These are phyloP conservation scores for Harrya chromipes DNA, from an alignment of 768 basidiomycete genomes.

Conservation along the genomic window DNA sequence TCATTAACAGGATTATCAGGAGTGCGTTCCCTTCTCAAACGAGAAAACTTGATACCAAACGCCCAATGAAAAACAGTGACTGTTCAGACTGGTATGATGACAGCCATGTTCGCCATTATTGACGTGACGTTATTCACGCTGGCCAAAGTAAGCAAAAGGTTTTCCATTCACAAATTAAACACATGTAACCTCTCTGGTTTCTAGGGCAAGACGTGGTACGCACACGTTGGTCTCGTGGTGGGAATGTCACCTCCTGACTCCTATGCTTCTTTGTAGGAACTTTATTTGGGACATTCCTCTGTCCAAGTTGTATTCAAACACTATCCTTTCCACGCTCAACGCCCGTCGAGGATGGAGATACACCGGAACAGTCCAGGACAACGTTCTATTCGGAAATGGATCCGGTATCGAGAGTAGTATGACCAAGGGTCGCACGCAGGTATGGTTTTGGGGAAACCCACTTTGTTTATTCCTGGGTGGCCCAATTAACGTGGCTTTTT, in stretches of 20 bases:
- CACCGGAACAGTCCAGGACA: not conserved
- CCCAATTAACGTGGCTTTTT: too few relatives aligned
- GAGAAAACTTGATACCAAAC: too few relatives aligned
- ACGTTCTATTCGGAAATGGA: constrained; percentile 5
- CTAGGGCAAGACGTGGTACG: constrained; percentile 10
- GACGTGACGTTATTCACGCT: constrained; percentile 24
- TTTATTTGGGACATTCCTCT: constrained; percentile 24
- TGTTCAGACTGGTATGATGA: constrained; percentile 14
- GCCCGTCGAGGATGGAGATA: constrained; percentile 15
- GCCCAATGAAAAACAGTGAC: too few relatives aligned
- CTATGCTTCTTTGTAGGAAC: constrained; percentile 5
- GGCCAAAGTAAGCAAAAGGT: constrained; percentile 7
- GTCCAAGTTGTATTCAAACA: constrained; percentile 27
- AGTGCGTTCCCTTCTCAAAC: constrained; percentile 17
- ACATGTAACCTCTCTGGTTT: not conserved
- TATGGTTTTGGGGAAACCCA: not conserved
- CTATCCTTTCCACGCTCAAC: too few relatives aligned
- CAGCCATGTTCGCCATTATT: constrained; percentile 10
- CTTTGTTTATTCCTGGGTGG: too few relatives aligned
- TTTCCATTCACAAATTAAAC: not conserved
- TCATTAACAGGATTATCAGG: constrained; percentile 41
- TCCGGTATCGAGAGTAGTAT: not conserved
- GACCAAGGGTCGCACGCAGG: constrained; percentile 1
- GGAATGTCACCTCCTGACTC: not conserved
- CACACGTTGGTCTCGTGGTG: too few relatives aligned